Evolutionary conservation across 1,284 basidiomycete species (phyloP).

Genomic region (Melampsora larici-populina): DNA sequence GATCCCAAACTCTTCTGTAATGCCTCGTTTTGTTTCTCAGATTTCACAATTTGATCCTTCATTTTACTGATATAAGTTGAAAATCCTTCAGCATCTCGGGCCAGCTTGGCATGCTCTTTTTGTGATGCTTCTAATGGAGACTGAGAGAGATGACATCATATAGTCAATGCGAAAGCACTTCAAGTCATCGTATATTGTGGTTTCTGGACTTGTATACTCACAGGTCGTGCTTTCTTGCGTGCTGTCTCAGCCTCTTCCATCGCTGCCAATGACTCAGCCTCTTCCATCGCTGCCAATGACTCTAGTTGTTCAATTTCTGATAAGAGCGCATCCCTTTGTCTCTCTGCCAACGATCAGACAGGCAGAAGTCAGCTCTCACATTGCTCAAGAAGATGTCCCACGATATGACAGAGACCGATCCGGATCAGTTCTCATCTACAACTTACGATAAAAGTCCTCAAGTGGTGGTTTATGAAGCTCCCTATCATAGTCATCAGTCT

Average conservation of each 20-base stretch:
- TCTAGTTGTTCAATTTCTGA: constrained; percentile 33
- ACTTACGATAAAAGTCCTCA: constrained; percentile 38
- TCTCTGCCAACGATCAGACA: constrained; percentile 6
- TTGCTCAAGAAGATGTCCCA: background rate
- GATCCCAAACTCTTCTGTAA: constrained; percentile 17
- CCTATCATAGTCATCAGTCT: constrained; percentile 36
- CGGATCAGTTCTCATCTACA: background rate
- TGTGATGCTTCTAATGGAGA: constrained; percentile 30
- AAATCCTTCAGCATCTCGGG: constrained; percentile 31
- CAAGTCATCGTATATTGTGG: background rate
- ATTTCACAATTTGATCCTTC: constrained; percentile 22
- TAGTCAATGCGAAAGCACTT: background rate
- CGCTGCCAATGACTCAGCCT: constrained; percentile 6
- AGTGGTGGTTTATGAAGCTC: constrained; percentile 32
- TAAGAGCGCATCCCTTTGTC: constrained; percentile 18
- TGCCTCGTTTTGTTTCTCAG: constrained; percentile 31
- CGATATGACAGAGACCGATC: background rate
- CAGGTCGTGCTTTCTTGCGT: constrained; percentile 18
- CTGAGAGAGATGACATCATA: background rate
- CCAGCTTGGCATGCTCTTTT: constrained; percentile 36
- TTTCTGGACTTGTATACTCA: background rate
- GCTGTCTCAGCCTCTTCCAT: constrained; percentile 1
- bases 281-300: background rate
- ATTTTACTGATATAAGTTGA: constrained; percentile 22
- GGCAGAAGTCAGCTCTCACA: background rate